Conservation (phyloP, 306 rosid genomes). For the Notholithocarpus densiflorus region DNA sequence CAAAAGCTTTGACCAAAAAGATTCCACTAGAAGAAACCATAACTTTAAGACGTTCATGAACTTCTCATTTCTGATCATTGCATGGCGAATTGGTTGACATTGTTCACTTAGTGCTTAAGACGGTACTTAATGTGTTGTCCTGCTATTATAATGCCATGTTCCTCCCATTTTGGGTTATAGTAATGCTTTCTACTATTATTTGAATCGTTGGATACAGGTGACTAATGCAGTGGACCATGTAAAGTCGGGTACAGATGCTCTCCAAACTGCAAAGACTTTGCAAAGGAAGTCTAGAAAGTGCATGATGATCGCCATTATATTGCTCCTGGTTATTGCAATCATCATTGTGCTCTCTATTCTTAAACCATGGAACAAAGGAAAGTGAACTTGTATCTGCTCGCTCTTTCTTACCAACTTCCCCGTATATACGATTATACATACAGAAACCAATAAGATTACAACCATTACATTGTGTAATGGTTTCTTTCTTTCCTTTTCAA, state of each 20-base stretch:
- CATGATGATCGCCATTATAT: conserved; percentile 70
- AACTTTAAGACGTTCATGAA: too few species aligned
- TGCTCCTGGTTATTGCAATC: conserved; percentile 61
- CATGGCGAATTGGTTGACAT: too few species aligned
- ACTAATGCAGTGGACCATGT: conserved; percentile 82
- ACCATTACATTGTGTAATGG: not conserved
- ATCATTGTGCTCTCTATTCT: conserved; percentile 55
- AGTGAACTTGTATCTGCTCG: not conserved
- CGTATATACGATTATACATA: not conserved
- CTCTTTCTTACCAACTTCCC: not conserved
- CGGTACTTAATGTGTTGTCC: not conserved
- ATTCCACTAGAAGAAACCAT: not conserved
- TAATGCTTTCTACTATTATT: not conserved
- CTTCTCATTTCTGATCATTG: not conserved
- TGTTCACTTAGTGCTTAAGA: not conserved
- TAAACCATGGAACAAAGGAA: conserved; percentile 71
- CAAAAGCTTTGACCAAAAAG: not conserved
- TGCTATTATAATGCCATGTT: not conserved
- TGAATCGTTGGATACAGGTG: conserved; percentile 45
- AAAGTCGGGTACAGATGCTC: conserved; percentile 63
- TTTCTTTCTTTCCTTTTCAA: not conserved
- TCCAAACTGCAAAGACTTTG: conserved; percentile 63
- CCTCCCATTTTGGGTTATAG: not conserved
- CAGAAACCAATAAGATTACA: not conserved
- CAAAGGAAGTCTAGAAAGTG: conserved; percentile 84